A percentile compares a stretch with the other conserved stretches of the same genome.
Evolutionary conservation across 352 stramenopile genomes (phyloP).

Genomic region (Phytophthora boehmeriae): DNA sequence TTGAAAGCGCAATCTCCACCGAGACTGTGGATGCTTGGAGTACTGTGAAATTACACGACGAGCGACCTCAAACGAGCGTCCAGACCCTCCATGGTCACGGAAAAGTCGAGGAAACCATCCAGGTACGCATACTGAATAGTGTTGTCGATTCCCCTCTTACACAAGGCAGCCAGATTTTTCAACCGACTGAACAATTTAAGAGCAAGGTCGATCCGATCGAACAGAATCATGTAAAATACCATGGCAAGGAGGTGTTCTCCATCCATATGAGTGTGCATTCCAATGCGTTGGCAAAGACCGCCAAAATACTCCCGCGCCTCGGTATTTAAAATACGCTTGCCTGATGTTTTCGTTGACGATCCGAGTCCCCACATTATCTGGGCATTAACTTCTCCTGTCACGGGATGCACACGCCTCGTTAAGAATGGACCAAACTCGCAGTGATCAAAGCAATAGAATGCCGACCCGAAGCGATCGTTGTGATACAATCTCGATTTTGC

Average conservation of each 20-base stretch:
- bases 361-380: slow-evolving; percentile 3
- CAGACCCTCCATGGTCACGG: slow-evolving; percentile 11
- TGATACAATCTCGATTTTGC: too few species aligned
- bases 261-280: slow-evolving; percentile 27
- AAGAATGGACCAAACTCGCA: slow-evolving; percentile 58
- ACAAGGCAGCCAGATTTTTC: slow-evolving; percentile 1
- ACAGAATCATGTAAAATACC: slow-evolving; percentile 54
- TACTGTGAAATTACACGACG: slow-evolving; percentile 46
- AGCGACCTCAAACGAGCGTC: slow-evolving; percentile 34
- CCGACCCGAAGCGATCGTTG: slow-evolving; percentile 33
- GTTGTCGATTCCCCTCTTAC: slow-evolving; percentile 13
- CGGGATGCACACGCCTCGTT: slow-evolving; percentile 42
- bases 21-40: slow-evolving; percentile 38
- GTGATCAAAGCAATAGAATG: slow-evolving; percentile 42
- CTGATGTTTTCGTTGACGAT: slow-evolving; percentile 6
- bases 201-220: slow-evolving; percentile 44
- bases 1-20: slow-evolving; percentile 55
- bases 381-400: slow-evolving; percentile 23
- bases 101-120: slow-evolving; percentile 68
- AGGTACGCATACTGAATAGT: slow-evolving; percentile 69
- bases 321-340: slow-evolving; percentile 43
- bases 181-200: slow-evolving; percentile 41
- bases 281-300: slow-evolving; percentile 47
- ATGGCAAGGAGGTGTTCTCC: slow-evolving; percentile 47
- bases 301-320: slow-evolving; percentile 46